Base-by-base conservation (phyloP, 768 basidiomycete species). In the Sporobolomyces phaffii region DNA sequence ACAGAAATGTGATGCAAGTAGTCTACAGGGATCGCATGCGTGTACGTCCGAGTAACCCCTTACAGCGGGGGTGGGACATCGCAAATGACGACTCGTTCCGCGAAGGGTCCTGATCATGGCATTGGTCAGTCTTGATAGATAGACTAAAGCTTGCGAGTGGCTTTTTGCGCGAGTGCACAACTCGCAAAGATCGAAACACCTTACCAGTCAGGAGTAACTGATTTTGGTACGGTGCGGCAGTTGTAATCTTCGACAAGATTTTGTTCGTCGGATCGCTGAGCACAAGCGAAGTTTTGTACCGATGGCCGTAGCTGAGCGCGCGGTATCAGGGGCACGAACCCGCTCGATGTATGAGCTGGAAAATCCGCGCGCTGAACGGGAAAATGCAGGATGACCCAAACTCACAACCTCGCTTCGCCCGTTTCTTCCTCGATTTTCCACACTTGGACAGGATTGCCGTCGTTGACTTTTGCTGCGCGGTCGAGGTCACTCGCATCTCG, bases 201-300 rank as follows among this genome's bases (percentile, higher is more conserved):
- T 44, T 2, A 51, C 72, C 72, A 15, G 73, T 71, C 9, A 73
- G 48, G 13, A 71, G 50, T 20, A 73, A 79, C 69, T 81, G 71
- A 3, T 81, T 76, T 72, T 87, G 85, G 70, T 85, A 82, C 20
- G 79, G 63, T 5, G 51, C 84, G 4, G 78, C 85, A 2, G 82
- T 78, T 2, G 87, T 89, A 40, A 80, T 78, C 10, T 82, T 84
- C 20, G 83, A 83, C 15, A 83, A 82, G 29, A 86, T 54, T 5
- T 74, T 77, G 13, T 88, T 58, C 18, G 20, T 87, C 64, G 84
- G 80, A 75, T 89, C 86, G 75, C 87, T 85, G 64, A 89, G 87
- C 14, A 83, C 79, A 85, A 87, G 68, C 18, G 7, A 48, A 38
- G 64, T 29, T 22, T 44, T 48, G 60, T 51, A 68, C 47, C 66